Evolutionary conservation across 2,329 filamentous ascomycete genomes (phyloP), one percentile per base, ranked within the genome.

Genomic region (Colletotrichum sidae): DNA sequence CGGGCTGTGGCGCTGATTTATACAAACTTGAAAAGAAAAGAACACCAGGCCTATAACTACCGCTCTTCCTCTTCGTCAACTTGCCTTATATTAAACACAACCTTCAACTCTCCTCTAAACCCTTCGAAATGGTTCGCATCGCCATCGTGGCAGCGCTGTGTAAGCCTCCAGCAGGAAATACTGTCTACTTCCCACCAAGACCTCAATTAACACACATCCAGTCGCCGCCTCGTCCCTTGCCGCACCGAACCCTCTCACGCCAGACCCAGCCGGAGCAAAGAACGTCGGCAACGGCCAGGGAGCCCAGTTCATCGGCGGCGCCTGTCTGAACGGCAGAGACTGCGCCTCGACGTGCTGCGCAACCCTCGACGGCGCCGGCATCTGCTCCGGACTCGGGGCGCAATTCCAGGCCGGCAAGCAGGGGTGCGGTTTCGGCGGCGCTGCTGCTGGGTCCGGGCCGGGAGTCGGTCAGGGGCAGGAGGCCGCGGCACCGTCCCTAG

Each of bases 271-370:
- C 8, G 73, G 73, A 46, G 70, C 62, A 10, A 72, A 75, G 50
- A 72, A 72, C 55, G 58, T 75, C 49, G 72, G 73, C 67, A 72
- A 71, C 56, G 73, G 69, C 54, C 25, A 60, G 9, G 73, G 72
- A 17, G 55, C 39, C 2, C 73, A 74, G 67, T 75, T 75, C 67
- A 75, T 75, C 67, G 72, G 72, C 6, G 74, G 74, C 54, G 71
- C 62, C 57, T 75, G 73, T 52, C 59, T 70, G 25, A 73, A 61
- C 69, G 70, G 70, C 44, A 68, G 64, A 52, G 73, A 75, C 67
- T 75, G 73, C 60, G 71, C 71, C 41, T 70, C 70, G 11, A 47
- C 59, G 37, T 72, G 70, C 68, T 72, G 70, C 50, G 70, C 70
- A 17, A 67, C 68, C 39, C 61, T 69, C 13, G 70, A 65, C 56